A percentile compares a stretch with the other conserved stretches of the same genome.
Conservation (phyloP, 257 asterid genomes). For the Galeopsis tetrahit region DNA sequence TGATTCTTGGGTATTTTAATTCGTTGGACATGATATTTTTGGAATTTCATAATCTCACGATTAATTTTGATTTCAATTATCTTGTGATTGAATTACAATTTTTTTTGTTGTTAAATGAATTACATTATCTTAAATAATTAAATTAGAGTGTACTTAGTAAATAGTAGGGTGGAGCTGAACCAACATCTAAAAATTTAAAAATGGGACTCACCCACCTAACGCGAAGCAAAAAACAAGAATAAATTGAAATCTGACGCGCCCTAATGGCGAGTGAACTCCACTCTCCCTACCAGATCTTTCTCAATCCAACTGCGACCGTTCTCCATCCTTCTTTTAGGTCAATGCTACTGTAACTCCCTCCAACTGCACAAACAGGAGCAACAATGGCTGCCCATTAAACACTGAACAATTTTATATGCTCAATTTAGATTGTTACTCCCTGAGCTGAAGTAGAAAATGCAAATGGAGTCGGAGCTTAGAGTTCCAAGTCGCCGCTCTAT, state of each 20-base stretch:
- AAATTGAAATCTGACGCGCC: neutral
- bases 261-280: neutral
- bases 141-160: too few species aligned
- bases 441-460: neutral
- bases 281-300: conserved; percentile 30
- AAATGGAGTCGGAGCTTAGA: conserved; percentile 78
- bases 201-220: neutral
- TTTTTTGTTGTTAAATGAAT: too few species aligned
- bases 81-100: too few species aligned
- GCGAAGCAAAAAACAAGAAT: neutral
- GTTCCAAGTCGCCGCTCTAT: conserved; percentile 42
- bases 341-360: neutral
- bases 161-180: neutral
- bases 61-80: too few species aligned
- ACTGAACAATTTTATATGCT: neutral
- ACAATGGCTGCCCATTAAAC: conserved; percentile 43
- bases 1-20: too few species aligned
- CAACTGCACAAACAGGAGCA: conserved; percentile 10
- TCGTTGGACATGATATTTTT: too few species aligned
- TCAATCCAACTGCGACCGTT: conserved; percentile 16
- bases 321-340: neutral
- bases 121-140: too few species aligned
- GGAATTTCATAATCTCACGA: too few species aligned
- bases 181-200: neutral
- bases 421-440: neutral